Percentiles rank a stretch among this genome's conserved stretches.
Evolutionary conservation across 148 eudicot genomes (phyloP).

Genomic region (Heliamphora exappendiculata): DNA sequence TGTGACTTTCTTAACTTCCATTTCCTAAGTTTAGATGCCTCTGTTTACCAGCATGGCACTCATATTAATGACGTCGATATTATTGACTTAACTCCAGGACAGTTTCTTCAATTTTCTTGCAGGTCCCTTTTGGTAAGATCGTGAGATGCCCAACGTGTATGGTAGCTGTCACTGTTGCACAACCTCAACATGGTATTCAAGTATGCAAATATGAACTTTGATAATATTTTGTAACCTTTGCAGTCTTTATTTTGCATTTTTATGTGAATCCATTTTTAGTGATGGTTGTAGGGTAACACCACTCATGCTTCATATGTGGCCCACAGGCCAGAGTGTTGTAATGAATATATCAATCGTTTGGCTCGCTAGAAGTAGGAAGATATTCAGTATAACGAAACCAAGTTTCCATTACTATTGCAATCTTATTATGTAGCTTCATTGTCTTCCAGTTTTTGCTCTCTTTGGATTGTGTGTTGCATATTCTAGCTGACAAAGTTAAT

Average conservation of each 20-base stretch:
- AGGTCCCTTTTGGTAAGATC: constrained; percentile 95
- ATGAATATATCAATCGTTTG: background rate
- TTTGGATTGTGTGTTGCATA: background rate
- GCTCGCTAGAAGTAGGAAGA: background rate
- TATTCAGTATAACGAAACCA: background rate
- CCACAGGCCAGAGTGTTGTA: background rate
- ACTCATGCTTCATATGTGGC: background rate
- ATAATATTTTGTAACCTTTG: background rate
- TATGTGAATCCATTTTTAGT: background rate
- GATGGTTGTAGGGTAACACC: background rate
- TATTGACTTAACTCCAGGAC: constrained; percentile 4
- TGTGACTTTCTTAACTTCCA: background rate
- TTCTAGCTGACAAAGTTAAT: background rate
- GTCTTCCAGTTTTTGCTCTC: background rate
- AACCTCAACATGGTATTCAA: constrained; percentile 97
- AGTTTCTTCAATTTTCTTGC: constrained; percentile 16
- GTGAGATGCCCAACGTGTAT: constrained; percentile 78
- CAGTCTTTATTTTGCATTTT: background rate
- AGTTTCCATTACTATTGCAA: background rate
- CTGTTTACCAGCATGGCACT: background rate
- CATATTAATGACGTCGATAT: background rate
- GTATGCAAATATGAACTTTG: constrained; percentile 40
- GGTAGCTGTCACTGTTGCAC: constrained; percentile 89
- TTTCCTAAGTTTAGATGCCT: background rate
- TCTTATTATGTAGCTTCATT: background rate